These are phyloP conservation scores for Fusarium transvaalense DNA, from an alignment of 2,329 filamentous ascomycete genomes.

Conservation along the genomic window DNA sequence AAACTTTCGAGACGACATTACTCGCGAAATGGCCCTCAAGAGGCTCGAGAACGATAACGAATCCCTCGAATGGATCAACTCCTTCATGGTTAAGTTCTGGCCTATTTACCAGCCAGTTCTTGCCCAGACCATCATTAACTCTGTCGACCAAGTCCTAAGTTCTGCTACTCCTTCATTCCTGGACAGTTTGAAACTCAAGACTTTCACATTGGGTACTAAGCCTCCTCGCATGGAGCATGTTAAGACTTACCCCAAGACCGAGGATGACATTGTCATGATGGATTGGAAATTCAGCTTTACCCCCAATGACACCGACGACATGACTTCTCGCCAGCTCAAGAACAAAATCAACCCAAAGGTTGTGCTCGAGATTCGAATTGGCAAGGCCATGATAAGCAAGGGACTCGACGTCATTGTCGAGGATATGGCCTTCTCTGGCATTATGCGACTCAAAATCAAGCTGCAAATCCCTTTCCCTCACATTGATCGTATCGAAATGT, in stretches of 20 bases:
- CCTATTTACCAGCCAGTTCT: constrained; percentile 97
- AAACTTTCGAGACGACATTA: constrained; percentile 95
- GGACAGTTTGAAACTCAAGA: constrained; percentile 93
- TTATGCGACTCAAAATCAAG: constrained; percentile 98
- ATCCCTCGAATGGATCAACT: constrained; percentile 98
- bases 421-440: constrained; percentile 94
- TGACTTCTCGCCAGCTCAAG: constrained; percentile 90
- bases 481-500: constrained; percentile 94
- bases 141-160: constrained; percentile 95
- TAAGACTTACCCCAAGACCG: constrained; percentile 95
- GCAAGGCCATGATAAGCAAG: constrained; percentile 97
- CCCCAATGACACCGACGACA: constrained; percentile 90
- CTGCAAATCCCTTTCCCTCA: constrained; percentile 96
- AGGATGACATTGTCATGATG: constrained; percentile 97
- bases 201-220: constrained; percentile 93
- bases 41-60: constrained; percentile 91
- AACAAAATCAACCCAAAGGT: constrained; percentile 98
- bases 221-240: constrained; percentile 97
- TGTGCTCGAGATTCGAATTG: constrained; percentile 92
- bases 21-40: constrained; percentile 87
- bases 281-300: constrained; percentile 99
- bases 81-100: constrained; percentile 98
- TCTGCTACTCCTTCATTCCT: constrained; percentile 92
- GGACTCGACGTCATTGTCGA: constrained; percentile 97
- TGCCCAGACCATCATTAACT: constrained; percentile 90